Base-by-base conservation (phyloP, 2,329 filamentous ascomycete genomes). In the Corniculantispora saksenae region DNA sequence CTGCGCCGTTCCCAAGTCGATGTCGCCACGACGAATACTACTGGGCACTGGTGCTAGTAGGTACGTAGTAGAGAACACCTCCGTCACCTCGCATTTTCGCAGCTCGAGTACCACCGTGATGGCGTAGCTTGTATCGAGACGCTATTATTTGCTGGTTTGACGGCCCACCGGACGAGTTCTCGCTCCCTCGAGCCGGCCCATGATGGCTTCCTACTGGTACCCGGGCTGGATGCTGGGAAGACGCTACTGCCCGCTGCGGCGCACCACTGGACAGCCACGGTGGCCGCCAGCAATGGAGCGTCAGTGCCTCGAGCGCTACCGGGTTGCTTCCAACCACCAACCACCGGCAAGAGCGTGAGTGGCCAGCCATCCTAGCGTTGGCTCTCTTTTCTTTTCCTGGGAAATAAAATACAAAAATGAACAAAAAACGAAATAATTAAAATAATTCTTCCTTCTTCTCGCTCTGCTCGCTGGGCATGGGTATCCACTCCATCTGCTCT, bases 211-310 rank as follows among this genome's bases (percentile, higher is more conserved):
- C 29, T 29, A 61, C 45, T 61, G 45, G 51, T 21, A 50, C n/a
- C 45, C 47, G 45, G n/a, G 23, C 27, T 27, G 40, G 29, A 40
- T 15, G 47, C n/a, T n/a, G n/a, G n/a, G n/a, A 53, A 32, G 35
- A 47, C 58, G 48, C 35, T 53, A 21, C 47, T 51, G 47, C 35
- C 57, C 38, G 60, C 35, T 54, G 23, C 50, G 45, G 50, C 60
- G 27, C 25, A 51, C 60, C 38, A 63, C 38, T 55, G 27, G 50
- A 61, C 59, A 48, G 60, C 60, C 60, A 63, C 50, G 58, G 58
- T 19, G 29, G 15, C 19, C 35, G 38, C 32, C 13, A 23, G 10
- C 32, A 32, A n/a, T 32, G 32, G 6, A 5, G 32, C 32, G 5
- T 6, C 32, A 32, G 32, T 3, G 6, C 45, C 19, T 32, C 32